Conservation (phyloP, 495 filamentous ascomycete genomes). For the Chaetomium tenue region DNA sequence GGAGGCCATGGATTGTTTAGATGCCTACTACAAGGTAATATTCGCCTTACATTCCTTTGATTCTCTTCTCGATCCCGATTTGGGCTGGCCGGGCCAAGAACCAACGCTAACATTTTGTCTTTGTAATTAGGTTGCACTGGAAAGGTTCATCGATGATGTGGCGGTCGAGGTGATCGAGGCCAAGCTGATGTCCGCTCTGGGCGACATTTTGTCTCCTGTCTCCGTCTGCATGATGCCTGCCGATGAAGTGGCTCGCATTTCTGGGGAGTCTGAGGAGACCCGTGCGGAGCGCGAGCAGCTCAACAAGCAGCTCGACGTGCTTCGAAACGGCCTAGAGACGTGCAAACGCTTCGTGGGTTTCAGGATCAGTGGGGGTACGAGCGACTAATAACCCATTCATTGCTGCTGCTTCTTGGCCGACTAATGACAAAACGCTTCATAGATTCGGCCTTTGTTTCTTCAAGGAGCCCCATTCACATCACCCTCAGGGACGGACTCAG, state of each 20-base stretch:
- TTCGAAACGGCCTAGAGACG: conserved; percentile 49
- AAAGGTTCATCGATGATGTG: conserved; percentile 63
- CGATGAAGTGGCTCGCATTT: conserved; percentile 48
- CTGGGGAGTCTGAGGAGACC: conserved; percentile 55
- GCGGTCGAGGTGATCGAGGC: conserved; percentile 58
- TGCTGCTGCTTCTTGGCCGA: background rate
- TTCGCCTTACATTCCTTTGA: background rate
- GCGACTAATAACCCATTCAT: no score
- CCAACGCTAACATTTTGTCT: background rate
- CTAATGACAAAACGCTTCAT: background rate
- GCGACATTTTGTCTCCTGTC: conserved; percentile 45
- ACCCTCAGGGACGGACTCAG: no score
- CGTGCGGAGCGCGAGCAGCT: conserved; percentile 50
- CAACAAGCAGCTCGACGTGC: conserved; percentile 51
- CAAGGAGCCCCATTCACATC: background rate
- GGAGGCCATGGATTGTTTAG: conserved; percentile 50
- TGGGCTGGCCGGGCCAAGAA: no score
- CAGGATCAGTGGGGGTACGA: conserved; percentile 21
- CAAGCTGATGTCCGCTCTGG: conserved; percentile 51
- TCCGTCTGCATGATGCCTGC: conserved; percentile 46
- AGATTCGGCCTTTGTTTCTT: conserved; percentile 11
- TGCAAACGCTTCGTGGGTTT: conserved; percentile 47
- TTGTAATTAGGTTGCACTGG: conserved; percentile 59
- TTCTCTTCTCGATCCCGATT: background rate
- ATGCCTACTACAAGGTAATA: conserved; percentile 52